Evolutionary conservation across 352 stramenopile species (phyloP).

Genomic region (Globisporangium spiculum): DNA sequence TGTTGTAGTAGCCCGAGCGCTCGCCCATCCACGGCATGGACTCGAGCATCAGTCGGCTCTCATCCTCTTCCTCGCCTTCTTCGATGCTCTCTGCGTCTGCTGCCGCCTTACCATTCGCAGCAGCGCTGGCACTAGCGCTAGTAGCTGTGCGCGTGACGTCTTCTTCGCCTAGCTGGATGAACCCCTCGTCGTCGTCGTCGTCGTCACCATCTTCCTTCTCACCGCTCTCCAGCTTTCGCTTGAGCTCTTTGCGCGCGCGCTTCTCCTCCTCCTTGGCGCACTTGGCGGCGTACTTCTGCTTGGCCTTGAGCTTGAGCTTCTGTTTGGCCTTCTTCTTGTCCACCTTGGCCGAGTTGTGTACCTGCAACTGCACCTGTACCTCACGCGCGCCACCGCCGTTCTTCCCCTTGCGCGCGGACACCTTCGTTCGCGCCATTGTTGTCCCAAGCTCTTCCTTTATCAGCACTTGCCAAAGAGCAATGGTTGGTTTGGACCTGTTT

Average conservation of each 20-base stretch:
- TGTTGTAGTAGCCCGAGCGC: conserved; percentile 49
- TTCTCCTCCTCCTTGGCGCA: conserved; percentile 53
- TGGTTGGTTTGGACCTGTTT: conserved; percentile 4
- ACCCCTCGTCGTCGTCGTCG: conserved; percentile 38
- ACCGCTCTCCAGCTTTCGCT: conserved; percentile 2
- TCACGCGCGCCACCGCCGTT: conserved; percentile 23
- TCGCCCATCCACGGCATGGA: conserved; percentile 67
- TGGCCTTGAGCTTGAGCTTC: conserved; percentile 62
- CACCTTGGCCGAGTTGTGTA: conserved; percentile 11
- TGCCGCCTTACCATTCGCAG: background rate
- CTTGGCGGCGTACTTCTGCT: conserved; percentile 48
- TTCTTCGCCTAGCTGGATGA: conserved; percentile 41
- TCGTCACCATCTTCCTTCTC: conserved; percentile 6
- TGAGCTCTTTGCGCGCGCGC: conserved; percentile 18
- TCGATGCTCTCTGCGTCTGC: conserved; percentile 10
- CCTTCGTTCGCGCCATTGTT: conserved; percentile 52
- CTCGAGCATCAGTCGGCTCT: conserved; percentile 38
- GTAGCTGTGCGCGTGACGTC: conserved; percentile 1
- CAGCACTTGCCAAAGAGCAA: background rate
- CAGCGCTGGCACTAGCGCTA: background rate
- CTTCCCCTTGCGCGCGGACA: conserved; percentile 28
- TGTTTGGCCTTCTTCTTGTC: conserved; percentile 50
- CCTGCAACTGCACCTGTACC: conserved; percentile 22
- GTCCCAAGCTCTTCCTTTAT: conserved; percentile 1
- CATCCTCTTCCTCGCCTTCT: conserved; percentile 29